Conservation (phyloP, 805 yeast genomes). For the Wickerhamomyces rabaulensis region DNA sequence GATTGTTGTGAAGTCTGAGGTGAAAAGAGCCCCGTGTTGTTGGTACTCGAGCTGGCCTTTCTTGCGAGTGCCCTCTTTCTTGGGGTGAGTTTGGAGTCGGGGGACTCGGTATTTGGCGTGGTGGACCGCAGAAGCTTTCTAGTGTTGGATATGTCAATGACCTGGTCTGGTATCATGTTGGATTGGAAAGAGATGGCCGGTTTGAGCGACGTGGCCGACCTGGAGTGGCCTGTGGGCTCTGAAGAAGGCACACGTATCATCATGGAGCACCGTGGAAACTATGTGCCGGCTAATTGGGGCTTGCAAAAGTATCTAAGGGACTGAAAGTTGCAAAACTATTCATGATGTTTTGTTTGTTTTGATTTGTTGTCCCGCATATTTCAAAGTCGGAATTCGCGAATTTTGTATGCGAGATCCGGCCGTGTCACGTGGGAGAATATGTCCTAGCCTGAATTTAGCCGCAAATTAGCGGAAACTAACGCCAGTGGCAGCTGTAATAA, state of each 20-base stretch:
- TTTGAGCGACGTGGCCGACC: background rate
- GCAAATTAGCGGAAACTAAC: no score
- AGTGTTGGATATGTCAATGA: slow-evolving; percentile 19
- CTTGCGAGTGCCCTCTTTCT: slow-evolving; percentile 19
- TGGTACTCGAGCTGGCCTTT: slow-evolving; percentile 7
- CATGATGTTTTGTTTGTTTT: no score
- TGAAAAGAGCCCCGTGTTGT: slow-evolving; percentile 3
- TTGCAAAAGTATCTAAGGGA: no score
- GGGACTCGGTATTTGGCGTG: slow-evolving; percentile 1
- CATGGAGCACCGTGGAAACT: background rate
- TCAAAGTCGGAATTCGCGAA: no score
- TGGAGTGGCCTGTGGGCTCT: background rate
- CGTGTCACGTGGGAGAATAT: no score
- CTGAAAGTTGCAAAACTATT: no score
- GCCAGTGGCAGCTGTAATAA: no score
- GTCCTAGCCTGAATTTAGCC: no score
- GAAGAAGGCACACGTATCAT: background rate
- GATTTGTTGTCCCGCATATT: no score
- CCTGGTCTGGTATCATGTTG: slow-evolving; percentile 3
- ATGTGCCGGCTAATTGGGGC: no score
- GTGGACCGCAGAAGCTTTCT: slow-evolving; percentile 19
- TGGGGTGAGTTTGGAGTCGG: slow-evolving; percentile 15
- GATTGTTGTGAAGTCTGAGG: slow-evolving; percentile 2
- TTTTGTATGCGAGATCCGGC: no score
- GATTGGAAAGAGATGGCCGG: background rate